Evolutionary conservation across 768 basidiomycete species (phyloP).

Genomic region (Macrolepiota fuliginosa): DNA sequence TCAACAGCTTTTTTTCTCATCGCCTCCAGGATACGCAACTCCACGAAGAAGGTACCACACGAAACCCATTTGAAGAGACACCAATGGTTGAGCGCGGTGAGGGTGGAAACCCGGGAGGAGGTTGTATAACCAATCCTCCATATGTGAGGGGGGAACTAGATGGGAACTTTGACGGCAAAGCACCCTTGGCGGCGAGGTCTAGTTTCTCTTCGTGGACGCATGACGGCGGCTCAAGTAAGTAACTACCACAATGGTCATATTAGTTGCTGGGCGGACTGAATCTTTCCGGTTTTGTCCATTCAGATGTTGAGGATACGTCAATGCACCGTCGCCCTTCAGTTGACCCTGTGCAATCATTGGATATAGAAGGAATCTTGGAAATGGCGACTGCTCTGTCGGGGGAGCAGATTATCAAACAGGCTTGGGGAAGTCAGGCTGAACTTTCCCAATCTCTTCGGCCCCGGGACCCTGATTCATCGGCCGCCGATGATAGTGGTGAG

Average conservation of each 20-base stretch:
- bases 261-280: not conserved
- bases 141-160: constrained; percentile 8
- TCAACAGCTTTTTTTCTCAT: not conserved
- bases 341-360: constrained; percentile 33
- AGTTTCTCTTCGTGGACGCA: constrained; percentile 8
- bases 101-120: not conserved
- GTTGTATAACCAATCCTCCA: not conserved
- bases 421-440: not conserved
- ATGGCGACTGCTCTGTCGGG: constrained; percentile 41
- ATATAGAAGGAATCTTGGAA: constrained; percentile 55
- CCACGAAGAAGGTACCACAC: not conserved
- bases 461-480: not conserved
- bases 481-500: not conserved
- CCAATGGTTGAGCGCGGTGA: not conserved
- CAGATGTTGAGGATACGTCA: not conserved
- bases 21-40: not conserved
- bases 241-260: not conserved
- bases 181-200: not conserved
- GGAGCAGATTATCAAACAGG: constrained; percentile 23
- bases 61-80: not conserved
- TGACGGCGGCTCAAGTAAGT: not conserved
- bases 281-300: not conserved
- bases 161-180: not conserved
- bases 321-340: constrained; percentile 5
- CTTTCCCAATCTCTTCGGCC: not conserved